Percentiles rank a stretch among this genome's conserved stretches.
Conservation (phyloP, 148 eudicot genomes). For the Suaeda aralocaspica region DNA sequence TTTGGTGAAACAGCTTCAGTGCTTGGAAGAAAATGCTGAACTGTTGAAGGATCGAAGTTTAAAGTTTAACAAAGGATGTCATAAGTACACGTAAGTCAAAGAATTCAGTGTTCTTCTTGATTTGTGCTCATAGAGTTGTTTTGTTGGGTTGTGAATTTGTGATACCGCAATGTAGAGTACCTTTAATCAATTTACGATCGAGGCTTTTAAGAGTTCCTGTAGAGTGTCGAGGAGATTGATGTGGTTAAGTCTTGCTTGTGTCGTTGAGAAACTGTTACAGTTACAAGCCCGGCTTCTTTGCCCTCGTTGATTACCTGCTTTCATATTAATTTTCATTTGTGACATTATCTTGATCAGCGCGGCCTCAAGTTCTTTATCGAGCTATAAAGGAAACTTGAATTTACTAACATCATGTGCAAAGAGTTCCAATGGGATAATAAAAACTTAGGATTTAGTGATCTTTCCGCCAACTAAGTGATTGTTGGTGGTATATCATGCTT, state of each 20-base stretch:
- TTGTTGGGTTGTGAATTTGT: not conserved
- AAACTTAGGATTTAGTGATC: not conserved
- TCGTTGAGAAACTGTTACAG: not conserved
- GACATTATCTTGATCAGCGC: not conserved
- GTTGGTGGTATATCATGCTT: not conserved
- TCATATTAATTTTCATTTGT: not conserved
- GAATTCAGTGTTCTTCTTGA: not conserved
- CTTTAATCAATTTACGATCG: not conserved
- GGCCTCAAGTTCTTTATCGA: not conserved
- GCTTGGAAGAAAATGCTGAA: constrained; percentile 73
- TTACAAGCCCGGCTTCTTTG: not conserved
- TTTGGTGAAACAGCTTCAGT: constrained; percentile 46
- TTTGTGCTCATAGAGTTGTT: not conserved
- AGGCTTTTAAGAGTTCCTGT: not conserved
- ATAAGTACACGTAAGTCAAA: constrained; percentile 71
- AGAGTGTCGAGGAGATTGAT: not conserved
- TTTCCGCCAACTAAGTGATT: not conserved
- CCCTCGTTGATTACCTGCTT: not conserved
- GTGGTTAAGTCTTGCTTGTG: not conserved
- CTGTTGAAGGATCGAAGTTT: constrained; percentile 56
- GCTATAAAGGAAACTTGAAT: not conserved
- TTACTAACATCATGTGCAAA: not conserved
- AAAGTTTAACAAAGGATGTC: constrained; percentile 75
- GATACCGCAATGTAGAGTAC: not conserved
- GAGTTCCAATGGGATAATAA: not conserved